Base-by-base conservation (phyloP, 108 stramenopile genomes). In the Craspedostauros australis region DNA sequence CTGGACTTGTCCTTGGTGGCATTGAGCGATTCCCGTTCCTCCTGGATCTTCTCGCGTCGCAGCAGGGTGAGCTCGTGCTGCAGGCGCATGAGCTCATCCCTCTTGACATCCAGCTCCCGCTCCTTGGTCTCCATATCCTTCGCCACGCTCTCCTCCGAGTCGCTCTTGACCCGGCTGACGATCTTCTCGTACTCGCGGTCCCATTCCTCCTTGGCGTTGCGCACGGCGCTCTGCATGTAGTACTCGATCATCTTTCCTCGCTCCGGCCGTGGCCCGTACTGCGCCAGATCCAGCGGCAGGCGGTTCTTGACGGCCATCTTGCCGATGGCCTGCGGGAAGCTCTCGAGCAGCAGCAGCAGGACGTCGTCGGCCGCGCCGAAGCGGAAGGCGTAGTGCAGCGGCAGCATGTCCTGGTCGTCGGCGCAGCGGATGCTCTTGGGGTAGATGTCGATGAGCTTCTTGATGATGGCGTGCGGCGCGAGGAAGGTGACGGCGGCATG, bases 351-450 rank as follows among this genome's bases (percentile, higher is more conserved):
- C 20, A 40, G 39, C 38, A 53, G 29, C 36, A 82, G 40, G 1
- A 77, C 66, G 12, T 69, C 67, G 56, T 75, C 60, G 4, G 55
- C 48, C 21, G 72, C 63, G 16, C 65, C 64, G 45, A 70, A 70
- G 9, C 84, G 77, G 66, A 75, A 80, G 22, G 84, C 80, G 41
- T 82, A 80, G 57, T 86, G 84, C 5, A 86, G 49, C 4, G 84
- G 84, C 14, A 78, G 64, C 64, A 82, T 67, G 14, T 80, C 84
- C 50, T 82, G 78, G 58, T 86, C 75, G 45, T 86, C 84, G 29
- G 68, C 44, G 22, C 75, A 75, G 19, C 66, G 51, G n/a, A 76
- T 53, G 1, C 61, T 64, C 11, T 62, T 52, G 31, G 68, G 73
- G 50, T 82, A 73, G 30, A 51, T 34, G 30, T 72, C 58, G 14